phyloP scores from a whole-genome alignment of 345 rosid species.

The Camelina neglecta region DNA sequence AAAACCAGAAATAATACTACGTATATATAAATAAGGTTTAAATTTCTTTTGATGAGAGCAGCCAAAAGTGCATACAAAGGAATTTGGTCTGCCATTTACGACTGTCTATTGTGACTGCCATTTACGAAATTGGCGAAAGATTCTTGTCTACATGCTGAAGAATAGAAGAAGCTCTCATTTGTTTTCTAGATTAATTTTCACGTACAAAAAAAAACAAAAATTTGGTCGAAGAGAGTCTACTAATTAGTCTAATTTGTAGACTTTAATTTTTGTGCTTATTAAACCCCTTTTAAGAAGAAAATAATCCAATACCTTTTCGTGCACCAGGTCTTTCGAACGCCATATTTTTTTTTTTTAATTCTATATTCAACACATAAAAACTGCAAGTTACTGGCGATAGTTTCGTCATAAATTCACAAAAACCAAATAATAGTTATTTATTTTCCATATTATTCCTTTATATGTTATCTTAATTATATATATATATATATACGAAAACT shows the following conservation, averaged over 20 bases:
- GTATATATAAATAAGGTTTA: not conserved
- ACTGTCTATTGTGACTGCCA: constrained; percentile 24
- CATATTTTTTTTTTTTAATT: too few species aligned
- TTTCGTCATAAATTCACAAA: too few species aligned
- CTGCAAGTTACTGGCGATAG: too few species aligned
- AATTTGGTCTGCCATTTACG: constrained; percentile 41
- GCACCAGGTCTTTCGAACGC: constrained; percentile 1
- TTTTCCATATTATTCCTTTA: too few species aligned
- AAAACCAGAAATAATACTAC: not conserved
- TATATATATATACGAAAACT: too few species aligned
- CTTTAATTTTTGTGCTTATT: not conserved
- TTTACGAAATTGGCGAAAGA: constrained; percentile 23
- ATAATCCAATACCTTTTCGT: too few species aligned
- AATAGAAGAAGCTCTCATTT: constrained; percentile 4
- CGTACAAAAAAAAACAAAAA: not conserved
- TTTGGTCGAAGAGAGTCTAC: constrained; percentile 8
- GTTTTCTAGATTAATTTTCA: not conserved
- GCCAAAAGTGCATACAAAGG: constrained; percentile 16
- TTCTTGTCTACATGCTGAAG: constrained; percentile 41
- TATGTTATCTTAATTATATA: too few species aligned
- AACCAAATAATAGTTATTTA: too few species aligned
- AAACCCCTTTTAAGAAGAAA: not conserved
- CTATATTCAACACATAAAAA: too few species aligned
- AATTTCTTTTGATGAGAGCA: not conserved
- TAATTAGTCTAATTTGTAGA: not conserved